A percentile compares a stretch with the other conserved stretches of the same genome.
Evolutionary conservation across 139 green algal species (phyloP).

Genomic region (Gonium pectorale): DNA sequence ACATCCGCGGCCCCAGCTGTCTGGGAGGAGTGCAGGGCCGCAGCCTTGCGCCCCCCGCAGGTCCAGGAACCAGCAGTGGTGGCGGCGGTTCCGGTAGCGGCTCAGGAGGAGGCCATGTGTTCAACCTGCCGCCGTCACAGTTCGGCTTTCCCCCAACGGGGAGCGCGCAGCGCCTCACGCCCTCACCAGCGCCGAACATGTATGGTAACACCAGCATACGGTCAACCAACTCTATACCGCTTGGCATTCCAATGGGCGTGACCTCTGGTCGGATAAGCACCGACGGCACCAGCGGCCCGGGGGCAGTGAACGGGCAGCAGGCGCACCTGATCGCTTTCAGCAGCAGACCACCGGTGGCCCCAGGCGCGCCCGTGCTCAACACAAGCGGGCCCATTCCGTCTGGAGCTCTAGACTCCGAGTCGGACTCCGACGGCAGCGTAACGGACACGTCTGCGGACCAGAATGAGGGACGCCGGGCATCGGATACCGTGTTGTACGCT

Average conservation of each 20-base stretch:
- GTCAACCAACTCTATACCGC: background rate
- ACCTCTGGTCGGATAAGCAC: background rate
- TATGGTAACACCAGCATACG: background rate
- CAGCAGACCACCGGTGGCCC: too few relatives aligned
- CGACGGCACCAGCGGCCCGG: background rate
- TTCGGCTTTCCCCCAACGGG: background rate
- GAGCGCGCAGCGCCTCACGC: background rate
- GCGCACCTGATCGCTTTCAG: background rate
- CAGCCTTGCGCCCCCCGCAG: background rate
- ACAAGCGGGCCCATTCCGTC: too few relatives aligned
- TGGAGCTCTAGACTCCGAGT: background rate
- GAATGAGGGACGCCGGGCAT: slow-evolving; percentile 28
- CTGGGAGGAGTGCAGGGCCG: slow-evolving; percentile 11
- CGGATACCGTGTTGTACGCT: slow-evolving; percentile 35
- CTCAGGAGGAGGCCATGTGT: background rate
- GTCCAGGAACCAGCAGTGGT: background rate
- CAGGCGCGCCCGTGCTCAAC: too few relatives aligned
- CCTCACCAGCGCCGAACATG: background rate
- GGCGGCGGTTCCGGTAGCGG: background rate
- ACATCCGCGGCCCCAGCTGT: too few relatives aligned
- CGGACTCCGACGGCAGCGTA: background rate
- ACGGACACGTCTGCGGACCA: background rate
- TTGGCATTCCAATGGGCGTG: background rate
- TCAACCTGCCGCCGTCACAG: background rate
- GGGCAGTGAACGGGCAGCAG: too few relatives aligned